These are phyloP conservation scores for Ceratocystis ficicola DNA, from an alignment of 2,329 filamentous ascomycete genomes.

Conservation along the genomic window DNA sequence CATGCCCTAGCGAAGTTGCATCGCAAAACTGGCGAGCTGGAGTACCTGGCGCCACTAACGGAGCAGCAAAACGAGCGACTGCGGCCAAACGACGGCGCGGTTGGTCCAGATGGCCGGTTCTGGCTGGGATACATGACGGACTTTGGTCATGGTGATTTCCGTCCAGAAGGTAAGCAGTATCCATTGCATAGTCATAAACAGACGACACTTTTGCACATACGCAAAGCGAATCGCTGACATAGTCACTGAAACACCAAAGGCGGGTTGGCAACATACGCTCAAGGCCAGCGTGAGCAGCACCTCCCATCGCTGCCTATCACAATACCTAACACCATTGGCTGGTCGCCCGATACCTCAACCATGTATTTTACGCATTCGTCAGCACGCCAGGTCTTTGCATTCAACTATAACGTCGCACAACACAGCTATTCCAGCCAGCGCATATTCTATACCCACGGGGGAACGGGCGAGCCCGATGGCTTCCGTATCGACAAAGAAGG, in stretches of 20 bases:
- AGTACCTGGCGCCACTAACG: slow-evolving; percentile 41
- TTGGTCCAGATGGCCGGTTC: slow-evolving; percentile 68
- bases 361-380: slow-evolving; percentile 79
- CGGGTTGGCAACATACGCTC: slow-evolving; percentile 57
- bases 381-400: slow-evolving; percentile 56
- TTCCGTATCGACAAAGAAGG: slow-evolving; percentile 74
- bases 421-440: slow-evolving; percentile 56
- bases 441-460: slow-evolving; percentile 58
- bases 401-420: slow-evolving; percentile 56
- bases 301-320: slow-evolving; percentile 57
- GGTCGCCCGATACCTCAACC: slow-evolving; percentile 58
- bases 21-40: slow-evolving; percentile 42
- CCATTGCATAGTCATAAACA: background rate
- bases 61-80: slow-evolving; percentile 40
- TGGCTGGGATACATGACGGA: slow-evolving; percentile 85
- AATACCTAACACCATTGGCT: slow-evolving; percentile 77
- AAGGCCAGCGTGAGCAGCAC: slow-evolving; percentile 44
- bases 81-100: slow-evolving; percentile 68
- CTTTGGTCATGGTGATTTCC: slow-evolving; percentile 43
- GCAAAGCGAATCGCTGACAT: background rate
- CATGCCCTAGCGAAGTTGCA: slow-evolving; percentile 70
- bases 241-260: slow-evolving; percentile 36
- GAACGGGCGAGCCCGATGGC: slow-evolving; percentile 60
- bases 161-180: slow-evolving; percentile 43
- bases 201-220: background rate